Conservation (phyloP, 306 rosid species). For the Comarum palustre region DNA sequence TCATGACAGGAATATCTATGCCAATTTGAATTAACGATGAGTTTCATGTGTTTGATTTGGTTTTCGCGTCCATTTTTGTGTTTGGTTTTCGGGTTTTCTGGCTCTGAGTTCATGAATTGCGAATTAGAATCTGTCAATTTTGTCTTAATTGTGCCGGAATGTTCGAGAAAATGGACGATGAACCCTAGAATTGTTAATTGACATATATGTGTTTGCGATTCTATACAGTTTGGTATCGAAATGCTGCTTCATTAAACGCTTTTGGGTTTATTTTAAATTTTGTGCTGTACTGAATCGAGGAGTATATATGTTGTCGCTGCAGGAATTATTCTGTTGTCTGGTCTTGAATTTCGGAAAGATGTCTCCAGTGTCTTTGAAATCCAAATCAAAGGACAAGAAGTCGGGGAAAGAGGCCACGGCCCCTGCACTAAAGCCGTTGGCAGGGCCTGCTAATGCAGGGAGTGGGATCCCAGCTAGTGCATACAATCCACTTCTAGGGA, state of each 20-base stretch:
- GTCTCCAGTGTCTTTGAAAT: conserved; percentile 87
- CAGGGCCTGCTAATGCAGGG: conserved; percentile 56
- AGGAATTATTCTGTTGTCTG: conserved; percentile 25
- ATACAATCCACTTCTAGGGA: conserved; percentile 83
- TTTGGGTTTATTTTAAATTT: background rate
- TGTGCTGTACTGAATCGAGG: conserved; percentile 5
- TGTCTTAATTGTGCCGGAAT: background rate
- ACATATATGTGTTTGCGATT: background rate
- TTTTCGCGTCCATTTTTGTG: background rate
- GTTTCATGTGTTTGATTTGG: conserved; percentile 4
- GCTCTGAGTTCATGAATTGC: background rate
- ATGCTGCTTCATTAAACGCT: background rate
- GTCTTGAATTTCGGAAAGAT: conserved; percentile 33
- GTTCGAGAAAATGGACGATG: background rate
- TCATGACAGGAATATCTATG: background rate
- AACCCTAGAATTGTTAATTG: background rate
- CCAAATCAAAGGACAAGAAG: conserved; percentile 87
- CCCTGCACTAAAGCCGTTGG: conserved; percentile 52
- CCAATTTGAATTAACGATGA: background rate
- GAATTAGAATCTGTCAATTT: background rate
- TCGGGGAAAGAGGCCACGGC: conserved; percentile 65
- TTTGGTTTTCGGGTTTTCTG: background rate
- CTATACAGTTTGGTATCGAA: background rate
- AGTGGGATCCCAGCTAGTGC: conserved; percentile 79
- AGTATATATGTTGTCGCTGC: conserved; percentile 22